A percentile compares a stretch with the other conserved stretches of the same genome.
These are phyloP conservation scores for Pseudognaphalium luteoalbum DNA, from an alignment of 129 eudicot genomes.

Conservation along the genomic window DNA sequence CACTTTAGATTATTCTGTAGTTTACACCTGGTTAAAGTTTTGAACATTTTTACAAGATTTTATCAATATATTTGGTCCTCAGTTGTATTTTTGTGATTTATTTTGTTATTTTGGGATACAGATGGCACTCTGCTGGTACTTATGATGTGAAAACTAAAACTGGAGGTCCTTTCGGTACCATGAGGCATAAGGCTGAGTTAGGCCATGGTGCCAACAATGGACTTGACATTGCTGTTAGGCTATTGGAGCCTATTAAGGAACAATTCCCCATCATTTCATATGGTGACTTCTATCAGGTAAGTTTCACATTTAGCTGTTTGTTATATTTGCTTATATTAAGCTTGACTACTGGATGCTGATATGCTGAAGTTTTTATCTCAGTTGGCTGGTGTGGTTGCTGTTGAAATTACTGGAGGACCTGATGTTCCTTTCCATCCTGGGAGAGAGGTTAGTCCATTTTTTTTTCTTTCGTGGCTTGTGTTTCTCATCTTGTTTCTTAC, in stretches of 20 bases:
- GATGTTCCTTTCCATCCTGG: conserved; percentile 87
- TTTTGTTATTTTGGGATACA: conserved; percentile 7
- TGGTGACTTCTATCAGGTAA: conserved; percentile 86
- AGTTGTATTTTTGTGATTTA: background rate
- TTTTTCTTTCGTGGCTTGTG: background rate
- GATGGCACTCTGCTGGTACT: conserved; percentile 96
- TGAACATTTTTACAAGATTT: background rate
- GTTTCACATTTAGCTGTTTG: background rate
- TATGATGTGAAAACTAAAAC: conserved; percentile 68
- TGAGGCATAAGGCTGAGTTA: conserved; percentile 53
- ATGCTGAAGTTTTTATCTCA: conserved; percentile 4
- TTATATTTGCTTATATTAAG: background rate
- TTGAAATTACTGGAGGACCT: conserved; percentile 91
- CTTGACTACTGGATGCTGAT: background rate
- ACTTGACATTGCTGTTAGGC: conserved; percentile 75
- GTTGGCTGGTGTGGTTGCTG: conserved; percentile 94
- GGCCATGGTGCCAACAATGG: conserved; percentile 78
- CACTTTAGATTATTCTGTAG: background rate
- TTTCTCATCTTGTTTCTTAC: background rate
- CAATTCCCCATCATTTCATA: conserved; percentile 67
- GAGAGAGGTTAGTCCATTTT: conserved; percentile 68
- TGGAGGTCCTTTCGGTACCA: conserved; percentile 90
- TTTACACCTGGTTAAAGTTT: background rate
- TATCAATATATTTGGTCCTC: background rate
- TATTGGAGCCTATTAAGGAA: conserved; percentile 72